phyloP scores from a whole-genome alignment of 164 flowering plant genomes.

The Annona squamosa region DNA sequence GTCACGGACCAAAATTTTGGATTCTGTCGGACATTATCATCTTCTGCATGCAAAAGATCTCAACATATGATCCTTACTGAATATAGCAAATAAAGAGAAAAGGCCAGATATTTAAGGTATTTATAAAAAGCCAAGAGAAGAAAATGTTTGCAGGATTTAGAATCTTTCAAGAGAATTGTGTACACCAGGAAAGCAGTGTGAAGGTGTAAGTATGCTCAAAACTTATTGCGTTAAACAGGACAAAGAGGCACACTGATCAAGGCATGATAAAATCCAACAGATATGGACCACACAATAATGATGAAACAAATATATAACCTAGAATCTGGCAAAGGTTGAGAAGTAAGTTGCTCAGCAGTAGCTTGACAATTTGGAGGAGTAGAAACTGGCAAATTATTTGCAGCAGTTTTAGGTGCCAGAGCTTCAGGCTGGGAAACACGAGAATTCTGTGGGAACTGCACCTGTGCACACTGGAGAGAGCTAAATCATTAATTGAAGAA shows the following conservation, averaged over 20 bases:
- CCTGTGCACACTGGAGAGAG: constrained; percentile 63
- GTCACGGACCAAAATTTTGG: no score
- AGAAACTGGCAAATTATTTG: constrained; percentile 23
- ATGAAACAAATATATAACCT: constrained; percentile 29
- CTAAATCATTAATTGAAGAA: background rate
- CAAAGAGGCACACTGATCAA: background rate
- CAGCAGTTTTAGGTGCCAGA: constrained; percentile 18
- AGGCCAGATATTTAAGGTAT: no score
- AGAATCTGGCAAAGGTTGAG: constrained; percentile 52
- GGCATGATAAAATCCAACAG: background rate
- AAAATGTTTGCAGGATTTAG: no score
- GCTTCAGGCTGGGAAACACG: constrained; percentile 23
- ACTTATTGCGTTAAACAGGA: background rate
- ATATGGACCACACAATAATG: background rate
- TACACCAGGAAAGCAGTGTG: background rate
- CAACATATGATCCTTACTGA: no score
- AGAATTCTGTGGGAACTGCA: constrained; percentile 68
- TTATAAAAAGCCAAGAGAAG: no score
- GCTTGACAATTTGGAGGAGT: constrained; percentile 33
- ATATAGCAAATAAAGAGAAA: no score
- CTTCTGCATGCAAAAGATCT: no score
- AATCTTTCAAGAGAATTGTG: no score
- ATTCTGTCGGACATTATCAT: no score
- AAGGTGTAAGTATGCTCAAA: background rate
- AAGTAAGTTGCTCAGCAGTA: constrained; percentile 23